These are phyloP conservation scores for Periconia sp. DNA, from an alignment of 2,329 filamentous ascomycete species.

Conservation along the genomic window DNA sequence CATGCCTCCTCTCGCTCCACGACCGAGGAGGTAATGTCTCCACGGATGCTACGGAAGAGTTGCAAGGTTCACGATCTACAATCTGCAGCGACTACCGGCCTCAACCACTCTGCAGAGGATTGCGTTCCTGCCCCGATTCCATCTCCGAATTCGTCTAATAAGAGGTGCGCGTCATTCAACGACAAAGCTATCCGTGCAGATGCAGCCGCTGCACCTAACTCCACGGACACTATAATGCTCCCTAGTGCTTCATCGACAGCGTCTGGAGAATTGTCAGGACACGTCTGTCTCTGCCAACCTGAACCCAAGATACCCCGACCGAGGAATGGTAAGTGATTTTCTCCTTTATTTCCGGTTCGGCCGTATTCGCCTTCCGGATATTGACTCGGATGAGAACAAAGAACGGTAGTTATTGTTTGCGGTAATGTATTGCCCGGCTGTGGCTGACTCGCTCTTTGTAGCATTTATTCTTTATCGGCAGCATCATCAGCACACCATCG, in stretches of 20 bases:
- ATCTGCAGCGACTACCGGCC: slow-evolving; percentile 23
- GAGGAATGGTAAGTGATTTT: slow-evolving; percentile 74
- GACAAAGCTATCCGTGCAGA: slow-evolving; percentile 24
- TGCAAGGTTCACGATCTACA: slow-evolving; percentile 34
- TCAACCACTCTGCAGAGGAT: slow-evolving; percentile 25
- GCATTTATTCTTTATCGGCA: slow-evolving; percentile 98
- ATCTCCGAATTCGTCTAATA: slow-evolving; percentile 30
- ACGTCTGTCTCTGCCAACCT: slow-evolving; percentile 73
- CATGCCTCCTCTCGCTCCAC: slow-evolving; percentile 15
- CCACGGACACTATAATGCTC: slow-evolving; percentile 24
- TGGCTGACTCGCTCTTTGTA: slow-evolving; percentile 52
- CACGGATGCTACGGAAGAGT: slow-evolving; percentile 34
- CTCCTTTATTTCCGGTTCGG: slow-evolving; percentile 28
- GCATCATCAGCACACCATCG: slow-evolving; percentile 83
- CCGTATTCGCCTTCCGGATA: slow-evolving; percentile 7
- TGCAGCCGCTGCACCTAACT: slow-evolving; percentile 17
- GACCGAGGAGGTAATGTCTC: slow-evolving; percentile 28
- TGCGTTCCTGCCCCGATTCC: slow-evolving; percentile 19
- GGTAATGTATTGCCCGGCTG: slow-evolving; percentile 19
- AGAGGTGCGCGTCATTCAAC: slow-evolving; percentile 29
- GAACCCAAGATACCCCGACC: slow-evolving; percentile 74
- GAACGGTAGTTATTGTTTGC: slow-evolving; percentile 36
- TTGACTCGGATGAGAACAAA: slow-evolving; percentile 32
- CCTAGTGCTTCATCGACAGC: slow-evolving; percentile 35
- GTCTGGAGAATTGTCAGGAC: slow-evolving; percentile 44